phyloP scores from a whole-genome alignment of 140 eudicot genomes.

The Stevia rebaudiana region DNA sequence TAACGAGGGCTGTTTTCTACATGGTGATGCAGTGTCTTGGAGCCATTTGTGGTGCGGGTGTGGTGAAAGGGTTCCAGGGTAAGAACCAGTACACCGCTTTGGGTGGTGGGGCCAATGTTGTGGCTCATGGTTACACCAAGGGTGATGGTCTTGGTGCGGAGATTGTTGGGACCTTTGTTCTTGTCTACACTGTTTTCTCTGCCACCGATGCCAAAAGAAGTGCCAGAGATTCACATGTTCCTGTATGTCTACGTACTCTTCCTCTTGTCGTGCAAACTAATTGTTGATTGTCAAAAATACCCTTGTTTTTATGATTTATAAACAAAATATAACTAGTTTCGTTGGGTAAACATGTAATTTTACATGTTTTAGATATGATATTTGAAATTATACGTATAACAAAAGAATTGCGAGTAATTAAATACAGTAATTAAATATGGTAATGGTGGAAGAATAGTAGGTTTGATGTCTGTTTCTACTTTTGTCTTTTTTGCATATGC shows the following conservation, averaged over 20 bases:
- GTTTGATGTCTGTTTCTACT: slow-evolving; percentile 18
- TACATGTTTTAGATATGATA: no score
- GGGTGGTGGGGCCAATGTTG: slow-evolving; percentile 85
- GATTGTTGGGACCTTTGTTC: slow-evolving; percentile 80
- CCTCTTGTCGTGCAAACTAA: slow-evolving; percentile 1
- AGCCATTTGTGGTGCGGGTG: slow-evolving; percentile 93
- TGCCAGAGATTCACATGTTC: slow-evolving; percentile 95
- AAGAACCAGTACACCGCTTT: slow-evolving; percentile 28
- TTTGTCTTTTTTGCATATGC: slow-evolving; percentile 20
- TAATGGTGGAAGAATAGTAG: slow-evolving; percentile 25
- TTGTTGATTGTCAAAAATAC: neutral
- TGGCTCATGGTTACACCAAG: slow-evolving; percentile 86
- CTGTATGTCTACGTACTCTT: slow-evolving; percentile 42
- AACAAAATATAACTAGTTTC: no score
- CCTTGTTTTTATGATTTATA: no score
- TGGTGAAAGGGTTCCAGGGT: slow-evolving; percentile 78
- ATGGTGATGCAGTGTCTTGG: slow-evolving; percentile 94
- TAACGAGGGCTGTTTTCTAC: slow-evolving; percentile 84
- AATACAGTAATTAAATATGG: neutral
- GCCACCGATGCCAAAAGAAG: slow-evolving; percentile 96
- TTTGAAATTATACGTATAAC: no score
- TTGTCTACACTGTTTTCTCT: slow-evolving; percentile 88
- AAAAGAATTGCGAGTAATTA: no score
- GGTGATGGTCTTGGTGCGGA: slow-evolving; percentile 87
- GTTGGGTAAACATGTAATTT: no score